Evolutionary conservation across 164 flowering plant species (phyloP), one percentile per base, ranked within the genome.

Genomic region (Sextonia rubra): DNA sequence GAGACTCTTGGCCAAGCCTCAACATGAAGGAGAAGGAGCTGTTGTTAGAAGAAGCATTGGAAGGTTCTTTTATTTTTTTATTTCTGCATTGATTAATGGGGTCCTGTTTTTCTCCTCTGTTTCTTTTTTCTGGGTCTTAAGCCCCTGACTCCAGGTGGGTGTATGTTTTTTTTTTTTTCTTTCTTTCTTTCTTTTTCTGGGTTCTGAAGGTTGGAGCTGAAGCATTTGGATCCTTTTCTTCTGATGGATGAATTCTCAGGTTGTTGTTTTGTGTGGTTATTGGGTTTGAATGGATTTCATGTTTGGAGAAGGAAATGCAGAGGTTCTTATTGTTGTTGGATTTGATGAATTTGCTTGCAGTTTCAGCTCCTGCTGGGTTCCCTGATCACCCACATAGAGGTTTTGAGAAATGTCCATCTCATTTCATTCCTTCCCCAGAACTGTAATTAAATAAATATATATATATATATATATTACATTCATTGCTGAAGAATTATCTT

Each of bases 381-480:
- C 97, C 97, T 37, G 98, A 91, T 73, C 98, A 94, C 82, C 97
- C 97, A 3, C 98, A 94, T 76, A 85, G 97, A 90, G 97, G 98
- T 92, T 72, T 11, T 62, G 71, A 63, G 32, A 61, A 49, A 17
- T 20, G n/a, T 15, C 20, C 22, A 18, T 65, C 8, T 65, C 24
- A 6, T 5, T 52, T 55, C 25, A 64, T n/a, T 25, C 52, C 24
- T 22, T 52, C 69, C 1, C 17, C 47, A 22, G 24, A 15, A 20
- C 11, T 7, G 9, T 32, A 37, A 0, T 52, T 20, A 52, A 20
- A 52, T 3, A 14, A 12, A 14, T 0, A 20, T n/a, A n/a, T n/a
- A n/a, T n/a, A n/a, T n/a, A n/a, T n/a, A n/a, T n/a, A n/a, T n/a
- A n/a, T n/a, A 15, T 52, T 52, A 15, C 0, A 5, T 12, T 52